Conservation (phyloP, 2,329 filamentous ascomycete genomes). For the Tolypocladium album region DNA sequence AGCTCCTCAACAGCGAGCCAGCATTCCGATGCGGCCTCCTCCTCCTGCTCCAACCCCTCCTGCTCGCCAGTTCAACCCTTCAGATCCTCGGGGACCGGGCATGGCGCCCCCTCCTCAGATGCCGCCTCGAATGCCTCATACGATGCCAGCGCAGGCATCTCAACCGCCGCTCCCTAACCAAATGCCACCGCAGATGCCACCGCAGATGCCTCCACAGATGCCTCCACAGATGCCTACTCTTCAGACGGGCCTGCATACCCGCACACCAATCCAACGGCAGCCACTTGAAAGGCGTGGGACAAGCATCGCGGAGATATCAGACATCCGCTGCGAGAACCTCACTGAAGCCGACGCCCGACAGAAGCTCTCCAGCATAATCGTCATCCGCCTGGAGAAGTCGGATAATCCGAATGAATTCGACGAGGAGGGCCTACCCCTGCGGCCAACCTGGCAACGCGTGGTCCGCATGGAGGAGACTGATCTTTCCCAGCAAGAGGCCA, state of each 20-base stretch:
- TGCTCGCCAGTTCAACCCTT: neutral
- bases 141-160: neutral
- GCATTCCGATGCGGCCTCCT: neutral
- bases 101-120: neutral
- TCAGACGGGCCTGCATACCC: neutral
- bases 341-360: conserved; percentile 27
- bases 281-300: conserved; percentile 7
- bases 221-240: neutral
- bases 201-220: neutral
- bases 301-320: conserved; percentile 14
- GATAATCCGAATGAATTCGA: conserved; percentile 20
- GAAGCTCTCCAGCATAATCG: conserved; percentile 26
- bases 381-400: conserved; percentile 31
- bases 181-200: neutral
- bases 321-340: conserved; percentile 24
- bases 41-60: neutral
- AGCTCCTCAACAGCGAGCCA: neutral
- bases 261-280: neutral
- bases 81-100: neutral
- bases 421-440: conserved; percentile 20
- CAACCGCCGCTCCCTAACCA: neutral
- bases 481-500: conserved; percentile 26
- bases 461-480: conserved; percentile 19
- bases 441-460: conserved; percentile 30
- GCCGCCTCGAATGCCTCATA: neutral